phyloP scores from a whole-genome alignment of 768 basidiomycete genomes.

The Tylopilus subfusipes region DNA sequence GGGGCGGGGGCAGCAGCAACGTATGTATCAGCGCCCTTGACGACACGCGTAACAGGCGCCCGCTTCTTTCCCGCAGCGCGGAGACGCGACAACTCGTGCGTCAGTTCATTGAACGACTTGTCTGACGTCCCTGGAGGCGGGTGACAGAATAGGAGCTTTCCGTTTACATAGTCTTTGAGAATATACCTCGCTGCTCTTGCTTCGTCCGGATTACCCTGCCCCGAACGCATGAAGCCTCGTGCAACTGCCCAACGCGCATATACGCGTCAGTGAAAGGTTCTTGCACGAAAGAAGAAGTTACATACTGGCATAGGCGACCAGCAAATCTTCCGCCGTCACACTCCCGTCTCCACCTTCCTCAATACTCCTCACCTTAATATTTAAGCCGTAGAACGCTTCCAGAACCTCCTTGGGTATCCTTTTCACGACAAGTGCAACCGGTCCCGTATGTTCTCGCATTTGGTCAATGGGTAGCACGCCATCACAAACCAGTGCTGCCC shows the following conservation, averaged over 20 bases:
- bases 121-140: constrained; percentile 73
- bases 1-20: constrained; percentile 35
- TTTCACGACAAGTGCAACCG: constrained; percentile 70
- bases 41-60: constrained; percentile 84
- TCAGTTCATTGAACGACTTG: constrained; percentile 70
- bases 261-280: constrained; percentile 14
- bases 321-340: constrained; percentile 72
- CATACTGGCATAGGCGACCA: constrained; percentile 92
- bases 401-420: constrained; percentile 78
- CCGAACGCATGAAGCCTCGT: constrained; percentile 86
- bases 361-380: constrained; percentile 54
- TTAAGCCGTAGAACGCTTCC: constrained; percentile 87
- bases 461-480: constrained; percentile 98
- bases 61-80: constrained; percentile 76
- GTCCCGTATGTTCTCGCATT: constrained; percentile 89
- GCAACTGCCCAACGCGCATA: constrained; percentile 57
- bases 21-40: constrained; percentile 81
- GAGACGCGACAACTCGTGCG: constrained; percentile 56
- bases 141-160: constrained; percentile 86
- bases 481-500: constrained; percentile 93
- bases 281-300: constrained; percentile 16
- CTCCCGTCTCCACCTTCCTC: constrained; percentile 87
- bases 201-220: constrained; percentile 97
- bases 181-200: constrained; percentile 89
- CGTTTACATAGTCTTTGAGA: constrained; percentile 96